Evolutionary conservation across 139 green algal species (phyloP).

Genomic region (Chlamydomonas eustigma): DNA sequence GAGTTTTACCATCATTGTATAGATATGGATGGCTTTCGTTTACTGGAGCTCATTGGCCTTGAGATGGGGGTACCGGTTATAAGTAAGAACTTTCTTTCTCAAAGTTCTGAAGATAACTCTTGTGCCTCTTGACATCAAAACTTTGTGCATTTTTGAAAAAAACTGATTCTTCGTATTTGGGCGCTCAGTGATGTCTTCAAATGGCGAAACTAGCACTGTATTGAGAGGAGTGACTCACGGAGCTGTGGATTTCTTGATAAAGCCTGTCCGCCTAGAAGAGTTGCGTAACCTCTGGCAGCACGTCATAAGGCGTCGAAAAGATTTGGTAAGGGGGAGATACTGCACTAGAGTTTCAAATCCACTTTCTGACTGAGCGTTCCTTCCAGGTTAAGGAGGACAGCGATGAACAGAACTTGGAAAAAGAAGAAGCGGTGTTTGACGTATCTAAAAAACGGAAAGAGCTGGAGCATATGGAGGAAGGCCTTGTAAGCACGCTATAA

Average conservation of each 20-base stretch:
- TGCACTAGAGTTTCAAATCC: not conserved
- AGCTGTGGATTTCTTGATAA: conserved; percentile 96
- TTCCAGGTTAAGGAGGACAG: conserved; percentile 24
- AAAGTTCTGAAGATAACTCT: conserved; percentile 3
- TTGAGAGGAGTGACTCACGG: conserved; percentile 91
- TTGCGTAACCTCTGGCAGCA: conserved; percentile 97
- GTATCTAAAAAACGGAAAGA: conserved; percentile 17
- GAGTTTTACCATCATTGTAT: conserved; percentile 8
- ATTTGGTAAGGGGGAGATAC: conserved; percentile 8
- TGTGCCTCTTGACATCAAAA: too few species aligned
- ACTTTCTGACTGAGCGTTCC: too few species aligned
- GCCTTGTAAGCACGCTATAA: not conserved
- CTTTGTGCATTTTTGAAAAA: too few species aligned
- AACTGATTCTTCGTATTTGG: not conserved
- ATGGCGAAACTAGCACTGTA: conserved; percentile 85
- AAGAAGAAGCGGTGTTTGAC: conserved; percentile 13
- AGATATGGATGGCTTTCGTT: conserved; percentile 96
- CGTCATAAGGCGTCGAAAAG: conserved; percentile 68
- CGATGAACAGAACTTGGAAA: conserved; percentile 34
- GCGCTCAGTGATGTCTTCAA: conserved; percentile 91
- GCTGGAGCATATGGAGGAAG: not conserved
- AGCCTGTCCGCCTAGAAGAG: conserved; percentile 94
- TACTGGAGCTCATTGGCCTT: conserved; percentile 86
- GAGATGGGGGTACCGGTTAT: conserved; percentile 95
- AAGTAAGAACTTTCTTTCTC: conserved; percentile 59